These are phyloP conservation scores for Eutrema yunnanense DNA, from an alignment of 345 rosid genomes.

Conservation along the genomic window DNA sequence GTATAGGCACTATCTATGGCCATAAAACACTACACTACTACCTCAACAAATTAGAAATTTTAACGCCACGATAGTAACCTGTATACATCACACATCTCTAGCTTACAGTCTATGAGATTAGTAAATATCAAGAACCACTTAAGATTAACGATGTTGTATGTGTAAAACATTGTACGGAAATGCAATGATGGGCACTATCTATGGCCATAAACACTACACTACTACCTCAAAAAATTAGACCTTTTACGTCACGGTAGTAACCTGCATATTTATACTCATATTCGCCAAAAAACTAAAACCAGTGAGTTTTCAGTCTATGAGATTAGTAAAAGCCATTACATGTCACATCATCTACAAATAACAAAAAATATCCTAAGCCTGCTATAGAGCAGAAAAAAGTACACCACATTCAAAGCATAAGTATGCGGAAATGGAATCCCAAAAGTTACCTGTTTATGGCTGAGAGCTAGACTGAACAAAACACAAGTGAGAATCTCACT, in stretches of 20 bases:
- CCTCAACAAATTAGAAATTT: neutral
- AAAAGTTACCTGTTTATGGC: constrained; percentile 78
- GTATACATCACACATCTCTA: neutral
- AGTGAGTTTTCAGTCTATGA: neutral
- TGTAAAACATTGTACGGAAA: neutral
- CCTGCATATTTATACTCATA: neutral
- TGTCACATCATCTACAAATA: neutral
- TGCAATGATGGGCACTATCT: neutral
- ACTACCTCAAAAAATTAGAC: neutral
- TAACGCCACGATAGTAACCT: neutral
- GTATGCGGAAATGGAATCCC: neutral
- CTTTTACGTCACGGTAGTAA: neutral
- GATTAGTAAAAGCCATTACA: neutral
- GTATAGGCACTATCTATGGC: neutral
- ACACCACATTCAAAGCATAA: neutral
- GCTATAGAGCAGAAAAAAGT: neutral
- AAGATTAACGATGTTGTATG: neutral
- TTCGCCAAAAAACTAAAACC: neutral
- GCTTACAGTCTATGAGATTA: neutral
- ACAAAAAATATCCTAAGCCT: neutral
- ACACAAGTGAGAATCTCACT: constrained; percentile 54
- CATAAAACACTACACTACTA: neutral
- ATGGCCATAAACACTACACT: neutral
- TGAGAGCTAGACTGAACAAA: constrained; percentile 79
- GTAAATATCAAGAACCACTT: neutral